A percentile compares a stretch with the other conserved stretches of the same genome.
Evolutionary conservation across 2,329 filamentous ascomycete species (phyloP).

Genomic region (Zymoseptoria ardabiliae): DNA sequence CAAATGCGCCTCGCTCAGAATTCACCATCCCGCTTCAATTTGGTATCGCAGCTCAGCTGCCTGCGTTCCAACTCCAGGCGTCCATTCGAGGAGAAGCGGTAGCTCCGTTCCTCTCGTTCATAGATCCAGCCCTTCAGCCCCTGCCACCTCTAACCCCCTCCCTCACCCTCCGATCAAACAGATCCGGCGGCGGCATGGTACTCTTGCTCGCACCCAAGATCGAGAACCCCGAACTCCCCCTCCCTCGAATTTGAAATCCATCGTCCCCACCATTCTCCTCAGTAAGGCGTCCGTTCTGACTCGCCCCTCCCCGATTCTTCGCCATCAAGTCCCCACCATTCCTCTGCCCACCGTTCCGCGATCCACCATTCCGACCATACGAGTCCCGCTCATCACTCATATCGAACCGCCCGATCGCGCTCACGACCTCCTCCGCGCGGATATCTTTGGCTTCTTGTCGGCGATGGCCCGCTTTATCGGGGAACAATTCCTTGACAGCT

Average conservation of each 20-base stretch:
- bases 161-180: not conserved
- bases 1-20: not conserved
- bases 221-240: constrained; percentile 22
- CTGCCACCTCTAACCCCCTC: not conserved
- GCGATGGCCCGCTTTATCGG: constrained; percentile 36
- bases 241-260: constrained; percentile 31
- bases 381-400: constrained; percentile 16
- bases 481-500: constrained; percentile 29
- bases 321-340: constrained; percentile 13
- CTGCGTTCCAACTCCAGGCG: too few relatives aligned
- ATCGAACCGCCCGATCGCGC: constrained; percentile 20
- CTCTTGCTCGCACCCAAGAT: constrained; percentile 25
- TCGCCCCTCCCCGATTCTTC: not conserved
- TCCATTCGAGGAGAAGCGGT: too few relatives aligned
- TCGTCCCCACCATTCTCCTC: constrained; percentile 6
- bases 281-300: constrained; percentile 9
- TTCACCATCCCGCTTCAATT: not conserved
- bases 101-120: too few relatives aligned
- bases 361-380: constrained; percentile 11
- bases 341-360: constrained; percentile 1
- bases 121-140: not conserved
- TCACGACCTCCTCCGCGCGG: constrained; percentile 18
- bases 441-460: constrained; percentile 37
- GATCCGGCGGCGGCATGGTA: not conserved
- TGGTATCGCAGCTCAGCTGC: too few relatives aligned